A percentile compares a stretch with the other conserved stretches of the same genome.
phyloP scores from a whole-genome alignment of 768 basidiomycete species.

The Astraeus odoratus region DNA sequence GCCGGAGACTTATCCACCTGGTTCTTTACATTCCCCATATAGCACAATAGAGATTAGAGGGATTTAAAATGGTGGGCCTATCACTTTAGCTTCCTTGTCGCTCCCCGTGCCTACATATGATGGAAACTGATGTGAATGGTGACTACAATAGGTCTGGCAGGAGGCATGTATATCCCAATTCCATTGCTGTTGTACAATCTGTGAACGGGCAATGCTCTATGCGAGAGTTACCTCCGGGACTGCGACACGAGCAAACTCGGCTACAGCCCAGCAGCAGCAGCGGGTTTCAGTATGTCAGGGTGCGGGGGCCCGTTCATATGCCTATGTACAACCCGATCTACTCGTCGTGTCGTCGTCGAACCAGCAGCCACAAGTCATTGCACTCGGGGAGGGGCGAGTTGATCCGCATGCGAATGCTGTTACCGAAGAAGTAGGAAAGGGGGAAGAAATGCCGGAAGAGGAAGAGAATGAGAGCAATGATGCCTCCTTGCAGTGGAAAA shows the following conservation, averaged over 20 bases:
- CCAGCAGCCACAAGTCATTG: too few species aligned
- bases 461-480: conserved; percentile 23
- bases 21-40: conserved; percentile 68
- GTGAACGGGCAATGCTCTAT: conserved; percentile 55
- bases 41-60: conserved; percentile 52
- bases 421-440: conserved; percentile 23
- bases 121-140: too few species aligned
- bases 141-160: conserved; percentile 59
- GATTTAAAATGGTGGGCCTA: conserved; percentile 46
- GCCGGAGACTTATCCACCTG: conserved; percentile 53
- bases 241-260: conserved; percentile 5
- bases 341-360: too few species aligned
- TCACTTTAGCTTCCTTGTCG: background rate
- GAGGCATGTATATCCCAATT: conserved; percentile 68
- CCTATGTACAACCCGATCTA: conserved; percentile 7
- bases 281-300: background rate
- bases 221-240: conserved; percentile 33
- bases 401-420: conserved; percentile 24
- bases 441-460: conserved; percentile 22
- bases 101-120: background rate
- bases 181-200: conserved; percentile 67
- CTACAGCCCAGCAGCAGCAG: conserved; percentile 11
- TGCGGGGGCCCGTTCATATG: background rate
- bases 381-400: conserved; percentile 19
- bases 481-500: conserved; percentile 6